A percentile compares a stretch with the other conserved stretches of the same genome.
phyloP scores from a whole-genome alignment of 1,284 basidiomycete species.

The Puccinia coronata region DNA sequence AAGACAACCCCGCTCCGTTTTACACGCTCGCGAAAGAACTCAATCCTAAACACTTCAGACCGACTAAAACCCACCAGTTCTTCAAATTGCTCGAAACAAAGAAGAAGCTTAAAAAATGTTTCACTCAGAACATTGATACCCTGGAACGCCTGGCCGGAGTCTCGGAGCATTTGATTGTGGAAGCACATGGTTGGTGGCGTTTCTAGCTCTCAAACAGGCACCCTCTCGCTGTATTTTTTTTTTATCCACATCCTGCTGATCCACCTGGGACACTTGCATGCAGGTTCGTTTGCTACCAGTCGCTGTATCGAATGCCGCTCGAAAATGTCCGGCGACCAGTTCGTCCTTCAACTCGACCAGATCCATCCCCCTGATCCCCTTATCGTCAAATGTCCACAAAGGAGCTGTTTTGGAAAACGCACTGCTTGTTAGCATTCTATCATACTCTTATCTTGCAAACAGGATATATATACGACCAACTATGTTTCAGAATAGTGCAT shows the following conservation, averaged over 20 bases:
- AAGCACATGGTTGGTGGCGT: slow-evolving; percentile 82
- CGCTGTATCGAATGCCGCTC: slow-evolving; percentile 72
- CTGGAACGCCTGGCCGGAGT: slow-evolving; percentile 84
- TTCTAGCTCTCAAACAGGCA: neutral
- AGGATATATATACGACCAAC: no score
- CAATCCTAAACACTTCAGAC: slow-evolving; percentile 81
- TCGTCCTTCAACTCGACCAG: slow-evolving; percentile 57
- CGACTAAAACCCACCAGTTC: slow-evolving; percentile 88
- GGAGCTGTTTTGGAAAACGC: slow-evolving; percentile 2
- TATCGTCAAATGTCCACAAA: slow-evolving; percentile 16
- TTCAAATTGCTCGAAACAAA: slow-evolving; percentile 73
- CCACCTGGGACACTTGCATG: no score
- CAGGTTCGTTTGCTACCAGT: slow-evolving; percentile 61
- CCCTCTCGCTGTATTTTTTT: neutral
- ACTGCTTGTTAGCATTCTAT: slow-evolving; percentile 30
- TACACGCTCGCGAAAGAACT: slow-evolving; percentile 70
- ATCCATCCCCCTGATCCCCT: neutral
- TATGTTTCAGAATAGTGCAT: no score
- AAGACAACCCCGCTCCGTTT: slow-evolving; percentile 59
- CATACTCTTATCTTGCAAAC: neutral
- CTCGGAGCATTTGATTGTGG: slow-evolving; percentile 72
- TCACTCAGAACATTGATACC: slow-evolving; percentile 74
- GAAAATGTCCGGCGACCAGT: slow-evolving; percentile 68
- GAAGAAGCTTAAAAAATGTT: slow-evolving; percentile 70
- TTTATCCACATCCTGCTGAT: neutral